Conservation (phyloP, 2,329 filamentous ascomycete genomes). For the Trichoderma koningiopsis region DNA sequence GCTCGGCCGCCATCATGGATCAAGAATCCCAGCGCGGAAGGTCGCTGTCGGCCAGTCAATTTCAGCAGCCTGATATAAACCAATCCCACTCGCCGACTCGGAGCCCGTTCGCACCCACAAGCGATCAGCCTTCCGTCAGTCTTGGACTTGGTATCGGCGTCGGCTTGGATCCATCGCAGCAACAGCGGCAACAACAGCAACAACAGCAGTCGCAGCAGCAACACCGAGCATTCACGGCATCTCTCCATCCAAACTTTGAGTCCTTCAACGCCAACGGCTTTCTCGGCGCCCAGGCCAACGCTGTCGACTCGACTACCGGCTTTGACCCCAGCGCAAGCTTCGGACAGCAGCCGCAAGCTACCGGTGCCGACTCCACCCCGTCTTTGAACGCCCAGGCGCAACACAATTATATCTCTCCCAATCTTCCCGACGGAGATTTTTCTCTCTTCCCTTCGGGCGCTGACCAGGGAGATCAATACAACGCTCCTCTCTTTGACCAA, state of each 20-base stretch:
- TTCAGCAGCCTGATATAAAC: slow-evolving; percentile 65
- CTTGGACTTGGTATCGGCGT: slow-evolving; percentile 60
- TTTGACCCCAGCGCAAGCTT: slow-evolving; percentile 50
- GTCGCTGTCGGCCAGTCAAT: slow-evolving; percentile 62
- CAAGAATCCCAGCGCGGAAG: slow-evolving; percentile 53
- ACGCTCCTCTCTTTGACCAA: slow-evolving; percentile 61
- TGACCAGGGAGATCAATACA: slow-evolving; percentile 59
- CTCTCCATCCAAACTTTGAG: slow-evolving; percentile 43
- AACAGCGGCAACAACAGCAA: slow-evolving; percentile 40
- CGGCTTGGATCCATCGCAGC: slow-evolving; percentile 37
- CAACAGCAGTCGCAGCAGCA: slow-evolving; percentile 39
- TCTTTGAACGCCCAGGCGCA: slow-evolving; percentile 48
- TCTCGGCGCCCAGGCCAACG: slow-evolving; percentile 48
- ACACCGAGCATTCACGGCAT: slow-evolving; percentile 36
- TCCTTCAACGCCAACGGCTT: slow-evolving; percentile 52
- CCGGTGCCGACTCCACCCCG: slow-evolving; percentile 42
- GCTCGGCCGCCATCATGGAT: slow-evolving; percentile 42
- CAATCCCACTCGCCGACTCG: slow-evolving; percentile 66
- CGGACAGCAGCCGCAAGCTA: slow-evolving; percentile 45
- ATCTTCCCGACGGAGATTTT: slow-evolving; percentile 61
- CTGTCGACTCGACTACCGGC: slow-evolving; percentile 41
- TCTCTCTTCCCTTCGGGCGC: slow-evolving; percentile 63
- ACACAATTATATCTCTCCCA: slow-evolving; percentile 51
- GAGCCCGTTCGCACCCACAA: slow-evolving; percentile 54
- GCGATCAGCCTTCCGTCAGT: slow-evolving; percentile 33